A percentile compares a stretch with the other conserved stretches of the same genome.
Evolutionary conservation across 768 basidiomycete genomes (phyloP).

Genomic region (Rhodotorula kratochvilovae): DNA sequence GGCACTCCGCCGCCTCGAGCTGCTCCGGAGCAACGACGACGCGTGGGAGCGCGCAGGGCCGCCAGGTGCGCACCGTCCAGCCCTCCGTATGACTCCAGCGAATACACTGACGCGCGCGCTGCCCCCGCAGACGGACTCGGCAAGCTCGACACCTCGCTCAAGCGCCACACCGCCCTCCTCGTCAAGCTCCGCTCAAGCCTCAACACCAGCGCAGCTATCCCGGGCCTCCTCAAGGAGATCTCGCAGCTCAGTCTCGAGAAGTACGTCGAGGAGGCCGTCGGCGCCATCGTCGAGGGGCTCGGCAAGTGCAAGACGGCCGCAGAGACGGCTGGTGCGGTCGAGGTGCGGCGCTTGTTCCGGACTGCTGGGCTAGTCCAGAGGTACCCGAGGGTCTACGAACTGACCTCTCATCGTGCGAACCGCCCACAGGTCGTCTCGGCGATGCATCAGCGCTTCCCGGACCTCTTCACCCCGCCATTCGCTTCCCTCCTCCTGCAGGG

Average conservation of each 20-base stretch:
- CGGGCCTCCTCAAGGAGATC: conserved; percentile 75
- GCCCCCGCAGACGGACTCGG: conserved; percentile 30
- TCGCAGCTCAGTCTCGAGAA: conserved; percentile 85
- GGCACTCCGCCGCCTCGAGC: conserved; percentile 16
- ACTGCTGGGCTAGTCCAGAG: background rate
- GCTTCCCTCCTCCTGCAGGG: conserved; percentile 56
- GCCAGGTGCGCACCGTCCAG: background rate
- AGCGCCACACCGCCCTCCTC: conserved; percentile 90
- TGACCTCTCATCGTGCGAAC: background rate
- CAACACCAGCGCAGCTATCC: conserved; percentile 45
- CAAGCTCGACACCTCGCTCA: conserved; percentile 81
- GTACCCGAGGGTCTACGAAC: background rate
- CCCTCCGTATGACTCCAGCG: background rate
- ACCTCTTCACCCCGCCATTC: conserved; percentile 69
- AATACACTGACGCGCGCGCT: background rate
- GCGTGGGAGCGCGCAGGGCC: conserved; percentile 34
- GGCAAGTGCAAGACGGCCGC: conserved; percentile 83
- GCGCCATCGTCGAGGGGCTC: conserved; percentile 79
- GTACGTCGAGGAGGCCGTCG: conserved; percentile 90
- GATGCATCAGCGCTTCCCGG: conserved; percentile 79
- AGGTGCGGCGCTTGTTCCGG: conserved; percentile 55
- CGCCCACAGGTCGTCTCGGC: conserved; percentile 72
- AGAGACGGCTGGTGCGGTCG: conserved; percentile 85
- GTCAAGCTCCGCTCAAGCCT: conserved; percentile 86
- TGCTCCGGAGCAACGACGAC: conserved; percentile 20